Conservation (phyloP, 208 protist genomes). For the Porcisia deanei region DNA sequence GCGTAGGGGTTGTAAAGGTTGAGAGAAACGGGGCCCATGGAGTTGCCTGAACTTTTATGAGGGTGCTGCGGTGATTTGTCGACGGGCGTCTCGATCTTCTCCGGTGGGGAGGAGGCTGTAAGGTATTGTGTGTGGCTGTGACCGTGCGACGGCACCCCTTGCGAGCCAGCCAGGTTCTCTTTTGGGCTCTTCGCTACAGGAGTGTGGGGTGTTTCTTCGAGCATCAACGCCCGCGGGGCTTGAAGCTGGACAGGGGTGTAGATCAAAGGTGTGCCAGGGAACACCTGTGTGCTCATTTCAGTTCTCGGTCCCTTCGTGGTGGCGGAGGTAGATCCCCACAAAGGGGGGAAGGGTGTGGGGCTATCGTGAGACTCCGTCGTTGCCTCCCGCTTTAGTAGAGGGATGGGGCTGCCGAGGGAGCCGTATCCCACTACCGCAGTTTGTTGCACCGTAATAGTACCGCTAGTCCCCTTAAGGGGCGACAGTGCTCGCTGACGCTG, state of each 20-base stretch:
- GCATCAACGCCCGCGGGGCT: neutral
- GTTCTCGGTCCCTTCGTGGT: neutral
- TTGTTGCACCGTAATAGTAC: neutral
- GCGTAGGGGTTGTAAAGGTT: slow-evolving; percentile 5
- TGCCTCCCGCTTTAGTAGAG: neutral
- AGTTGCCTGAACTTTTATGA: neutral
- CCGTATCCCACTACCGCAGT: neutral
- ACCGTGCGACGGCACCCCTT: neutral
- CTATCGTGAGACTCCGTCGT: neutral
- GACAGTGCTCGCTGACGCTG: neutral
- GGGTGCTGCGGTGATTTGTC: neutral
- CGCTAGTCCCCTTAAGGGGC: neutral
- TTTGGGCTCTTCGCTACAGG: neutral
- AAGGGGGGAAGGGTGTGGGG: neutral
- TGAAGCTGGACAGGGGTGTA: neutral
- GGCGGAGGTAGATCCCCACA: neutral
- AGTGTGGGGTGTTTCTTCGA: neutral
- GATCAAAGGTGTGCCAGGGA: slow-evolving; percentile 8
- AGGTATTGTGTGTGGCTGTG: neutral
- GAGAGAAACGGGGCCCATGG: neutral
- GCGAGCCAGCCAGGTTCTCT: neutral
- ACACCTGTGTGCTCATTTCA: slow-evolving; percentile 24
- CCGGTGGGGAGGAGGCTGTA: neutral
- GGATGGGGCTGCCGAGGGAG: neutral
- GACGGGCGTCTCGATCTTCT: neutral